Conservation (phyloP, 169 alveolate genomes). For the Cystoisospora suis region DNA sequence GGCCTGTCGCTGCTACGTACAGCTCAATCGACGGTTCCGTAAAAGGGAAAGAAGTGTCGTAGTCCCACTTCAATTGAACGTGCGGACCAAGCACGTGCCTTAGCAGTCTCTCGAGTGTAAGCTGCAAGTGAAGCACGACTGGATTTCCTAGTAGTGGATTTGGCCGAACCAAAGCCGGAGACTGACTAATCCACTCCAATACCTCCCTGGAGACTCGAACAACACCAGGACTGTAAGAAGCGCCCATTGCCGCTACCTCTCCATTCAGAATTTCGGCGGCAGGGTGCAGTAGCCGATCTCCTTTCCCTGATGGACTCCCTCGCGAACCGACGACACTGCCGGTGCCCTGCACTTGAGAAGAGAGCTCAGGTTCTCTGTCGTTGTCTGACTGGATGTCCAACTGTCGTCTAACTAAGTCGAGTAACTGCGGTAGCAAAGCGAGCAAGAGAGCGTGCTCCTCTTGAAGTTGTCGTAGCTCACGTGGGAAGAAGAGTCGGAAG, state of each 20-base stretch:
- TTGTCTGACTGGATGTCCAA: too few relatives aligned
- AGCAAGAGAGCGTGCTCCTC: constrained; percentile 46
- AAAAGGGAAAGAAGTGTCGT: constrained; percentile 83
- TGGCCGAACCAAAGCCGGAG: constrained; percentile 57
- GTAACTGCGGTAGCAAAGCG: too few relatives aligned
- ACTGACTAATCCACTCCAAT: not conserved
- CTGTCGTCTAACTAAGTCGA: too few relatives aligned
- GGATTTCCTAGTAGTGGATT: constrained; percentile 65
- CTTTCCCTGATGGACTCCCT: too few relatives aligned
- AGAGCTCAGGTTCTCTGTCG: too few relatives aligned
- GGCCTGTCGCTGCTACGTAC: constrained; percentile 67
- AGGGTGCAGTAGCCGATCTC: too few relatives aligned
- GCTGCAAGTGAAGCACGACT: constrained; percentile 73
- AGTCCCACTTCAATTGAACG: constrained; percentile 82
- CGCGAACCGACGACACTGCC: too few relatives aligned
- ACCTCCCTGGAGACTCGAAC: not conserved
- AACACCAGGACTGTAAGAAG: too few relatives aligned
- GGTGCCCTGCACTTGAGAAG: too few relatives aligned
- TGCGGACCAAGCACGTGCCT: constrained; percentile 73
- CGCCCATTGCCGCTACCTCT: too few relatives aligned
- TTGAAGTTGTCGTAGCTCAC: constrained; percentile 1
- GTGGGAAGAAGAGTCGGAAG: constrained; percentile 63
- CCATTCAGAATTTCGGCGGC: too few relatives aligned
- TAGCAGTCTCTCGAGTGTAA: constrained; percentile 77
- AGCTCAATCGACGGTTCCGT: constrained; percentile 86